Base-by-base conservation (phyloP, 139 green algal species). In the Volvox reticuliferus region DNA sequence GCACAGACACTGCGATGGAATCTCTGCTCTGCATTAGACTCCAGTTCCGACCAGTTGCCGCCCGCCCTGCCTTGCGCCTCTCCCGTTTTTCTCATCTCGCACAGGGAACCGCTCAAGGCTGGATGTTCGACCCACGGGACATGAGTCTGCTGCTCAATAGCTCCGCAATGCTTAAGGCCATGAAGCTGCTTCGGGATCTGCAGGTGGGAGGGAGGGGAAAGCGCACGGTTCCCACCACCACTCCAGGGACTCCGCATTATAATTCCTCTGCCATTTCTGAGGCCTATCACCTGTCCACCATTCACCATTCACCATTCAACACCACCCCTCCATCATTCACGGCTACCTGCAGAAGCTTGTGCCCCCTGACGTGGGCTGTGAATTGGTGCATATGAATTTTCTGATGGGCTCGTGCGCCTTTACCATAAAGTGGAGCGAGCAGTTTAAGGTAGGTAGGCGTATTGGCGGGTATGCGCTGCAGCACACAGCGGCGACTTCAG, bases 381-480 rank as follows among this genome's bases (percentile, higher is more conserved):
- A 87, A 18, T 65, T 79, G 28, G 78, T 91, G 22, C 88, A 91
- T 36, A 61, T 89, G 26, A 63, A 78, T 50, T 89, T 82, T 26
- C 17, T 89, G 0, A 73, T 5, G 3, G 85, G 85, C 16, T 20
- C 17, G 0, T 91, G 88, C 32, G 88, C 68, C 9, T 83, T 92
- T 32, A 88, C 88, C 67, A 50, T 92, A 32, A 92, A 92, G 80
- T 92, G 88, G 88, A 63, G 50, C 62, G 87, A 92, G 68, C 88
- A 92, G 88, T 92, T 92, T 69, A 92, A 92, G 79, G 88, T 89
- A 68, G 13, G n/a, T 26, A 0, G n/a, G 71, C 65, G 44, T 55
- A 55, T 55, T 55, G 44, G 44, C 9, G 44, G 9, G 9, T 5
- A 55, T 55, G 44, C 44, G 9, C 44, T 14, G 44, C 44, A 9